Base-by-base conservation (phyloP, 176 grass and related monocot species). In the Chrysopogon serrulatus region DNA sequence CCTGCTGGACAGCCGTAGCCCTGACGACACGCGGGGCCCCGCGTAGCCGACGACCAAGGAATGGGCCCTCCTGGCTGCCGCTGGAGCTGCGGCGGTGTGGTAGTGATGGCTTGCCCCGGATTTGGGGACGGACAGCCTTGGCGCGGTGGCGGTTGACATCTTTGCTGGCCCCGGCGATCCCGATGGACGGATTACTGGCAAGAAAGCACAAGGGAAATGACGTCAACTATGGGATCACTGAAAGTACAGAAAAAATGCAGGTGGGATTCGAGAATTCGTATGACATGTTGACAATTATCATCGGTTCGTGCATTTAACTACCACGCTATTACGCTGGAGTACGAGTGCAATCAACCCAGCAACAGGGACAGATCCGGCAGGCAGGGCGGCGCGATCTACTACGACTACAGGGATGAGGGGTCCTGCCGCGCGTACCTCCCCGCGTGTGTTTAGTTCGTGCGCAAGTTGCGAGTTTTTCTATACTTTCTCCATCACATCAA, bases 81-180 rank as follows among this genome's bases (percentile, higher is more conserved):
- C n/a, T n/a, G 65, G 54, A 71, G 77, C 40, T 65, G 66, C 27
- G 62, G 62, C 54, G 54, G 54, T 3, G 3, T 10, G 68, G 8
- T n/a, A n/a, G n/a, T 45, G 43, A 66, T n/a, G 21, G 18, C 19
- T 79, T 2, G n/a, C 19, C 2, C 24, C 66, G 42, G 78, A 32
- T 73, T 82, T 83, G 47, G 91, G 80, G 7, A 74, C 40, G 79
- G 80, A 36, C 18, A 68, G 13, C 16, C 65, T 47, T 27, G 84
- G 76, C 65, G 78, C 84, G 8, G 87, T 87, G 49, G 84, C 89
- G 3, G 78, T 75, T 31, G 85, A 57, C 83, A 88, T 82, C 12
- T 86, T 47, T 42, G 60, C 49, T 32, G 44, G 49, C 1, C 19
- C 68, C 39, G 69, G 41, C 47, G 69, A 45, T 61, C 3, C 56